Percentiles rank a stretch among this genome's conserved stretches.
Conservation (phyloP, 306 rosid genomes). For the Hippophae tibetana region DNA sequence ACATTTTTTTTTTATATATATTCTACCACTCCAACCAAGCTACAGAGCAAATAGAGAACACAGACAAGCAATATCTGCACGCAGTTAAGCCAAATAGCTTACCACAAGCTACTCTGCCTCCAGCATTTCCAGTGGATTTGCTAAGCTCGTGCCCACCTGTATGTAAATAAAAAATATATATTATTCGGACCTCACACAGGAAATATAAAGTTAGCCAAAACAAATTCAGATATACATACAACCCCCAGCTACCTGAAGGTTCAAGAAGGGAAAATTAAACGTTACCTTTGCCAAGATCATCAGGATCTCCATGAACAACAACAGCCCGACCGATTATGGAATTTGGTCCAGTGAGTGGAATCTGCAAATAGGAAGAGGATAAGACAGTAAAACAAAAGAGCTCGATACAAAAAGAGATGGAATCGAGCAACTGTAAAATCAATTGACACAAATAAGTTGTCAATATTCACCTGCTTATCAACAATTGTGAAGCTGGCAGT, state of each 20-base stretch:
- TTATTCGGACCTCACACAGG: too few species aligned
- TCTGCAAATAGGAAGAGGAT: slow-evolving; percentile 32
- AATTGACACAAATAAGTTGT: not conserved
- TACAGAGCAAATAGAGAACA: too few species aligned
- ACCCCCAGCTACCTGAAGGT: too few species aligned
- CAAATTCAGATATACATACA: not conserved
- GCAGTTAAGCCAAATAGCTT: slow-evolving; percentile 14
- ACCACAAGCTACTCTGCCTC: slow-evolving; percentile 96
- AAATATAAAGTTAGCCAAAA: not conserved
- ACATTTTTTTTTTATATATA: too few species aligned
- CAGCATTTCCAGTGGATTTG: slow-evolving; percentile 77
- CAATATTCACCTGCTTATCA: slow-evolving; percentile 53
- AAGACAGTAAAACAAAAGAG: not conserved
- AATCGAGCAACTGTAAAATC: not conserved
- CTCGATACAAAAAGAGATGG: not conserved
- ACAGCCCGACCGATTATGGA: slow-evolving; percentile 79
- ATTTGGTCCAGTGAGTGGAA: slow-evolving; percentile 63
- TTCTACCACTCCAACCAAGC: too few species aligned
- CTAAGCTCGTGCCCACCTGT: slow-evolving; percentile 88
- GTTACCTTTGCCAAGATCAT: slow-evolving; percentile 80
- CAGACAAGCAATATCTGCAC: too few species aligned
- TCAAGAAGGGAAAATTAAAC: slow-evolving; percentile 1
- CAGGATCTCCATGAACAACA: slow-evolving; percentile 79
- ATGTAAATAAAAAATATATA: slow-evolving; percentile 13
- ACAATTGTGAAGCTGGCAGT: slow-evolving; percentile 67